phyloP scores from a whole-genome alignment of 2,329 filamentous ascomycete genomes.

The Acarospora socialis region DNA sequence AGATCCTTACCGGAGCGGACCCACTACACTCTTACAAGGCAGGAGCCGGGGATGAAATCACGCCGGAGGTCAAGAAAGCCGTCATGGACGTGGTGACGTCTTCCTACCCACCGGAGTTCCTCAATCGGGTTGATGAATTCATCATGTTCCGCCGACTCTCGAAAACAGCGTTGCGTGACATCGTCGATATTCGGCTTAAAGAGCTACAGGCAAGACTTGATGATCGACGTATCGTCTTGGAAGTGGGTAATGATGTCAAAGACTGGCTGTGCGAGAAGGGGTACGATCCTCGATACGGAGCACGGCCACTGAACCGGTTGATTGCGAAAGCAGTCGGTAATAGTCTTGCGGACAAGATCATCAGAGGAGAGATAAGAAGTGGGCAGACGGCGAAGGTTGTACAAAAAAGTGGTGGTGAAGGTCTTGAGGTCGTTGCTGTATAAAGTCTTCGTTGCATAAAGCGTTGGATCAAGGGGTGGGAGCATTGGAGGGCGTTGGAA shows the following conservation, averaged over 20 bases:
- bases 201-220: conserved; percentile 75
- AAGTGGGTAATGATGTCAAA: conserved; percentile 57
- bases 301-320: conserved; percentile 76
- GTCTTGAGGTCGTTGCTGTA: conserved; percentile 36
- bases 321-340: conserved; percentile 87
- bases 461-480: neutral
- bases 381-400: conserved; percentile 60
- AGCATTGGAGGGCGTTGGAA: conserved; percentile 1
- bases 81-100: conserved; percentile 78
- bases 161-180: conserved; percentile 64
- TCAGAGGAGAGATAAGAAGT: conserved; percentile 63
- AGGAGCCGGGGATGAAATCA: conserved; percentile 46
- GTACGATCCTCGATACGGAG: conserved; percentile 85
- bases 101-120: conserved; percentile 76
- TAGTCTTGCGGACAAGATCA: conserved; percentile 78
- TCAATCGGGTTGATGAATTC: conserved; percentile 93
- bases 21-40: conserved; percentile 49
- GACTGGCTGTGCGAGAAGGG: conserved; percentile 79
- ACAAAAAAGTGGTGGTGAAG: conserved; percentile 48
- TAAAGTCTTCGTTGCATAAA: neutral
- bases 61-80: conserved; percentile 55
- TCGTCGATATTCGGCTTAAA: conserved; percentile 78
- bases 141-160: conserved; percentile 88
- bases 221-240: conserved; percentile 66
- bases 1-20: conserved; percentile 71